These are phyloP conservation scores for Choiromyces venosus DNA, from an alignment of 495 filamentous ascomycete species.

Conservation along the genomic window DNA sequence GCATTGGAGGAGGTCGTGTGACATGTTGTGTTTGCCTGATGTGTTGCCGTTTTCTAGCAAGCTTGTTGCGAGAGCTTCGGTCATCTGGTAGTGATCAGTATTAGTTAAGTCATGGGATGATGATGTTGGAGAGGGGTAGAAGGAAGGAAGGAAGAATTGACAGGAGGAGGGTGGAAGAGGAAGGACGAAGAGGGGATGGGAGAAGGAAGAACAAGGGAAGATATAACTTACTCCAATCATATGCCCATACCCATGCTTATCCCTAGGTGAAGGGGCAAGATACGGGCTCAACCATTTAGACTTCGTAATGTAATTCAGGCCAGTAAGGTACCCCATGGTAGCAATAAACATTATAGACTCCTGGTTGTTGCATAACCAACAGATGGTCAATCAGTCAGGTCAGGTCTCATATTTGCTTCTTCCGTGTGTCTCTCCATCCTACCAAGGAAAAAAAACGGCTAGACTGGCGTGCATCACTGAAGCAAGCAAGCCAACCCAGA, in stretches of 20 bases:
- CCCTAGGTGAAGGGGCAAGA: not conserved
- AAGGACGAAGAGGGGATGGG: not conserved
- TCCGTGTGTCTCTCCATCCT: not conserved
- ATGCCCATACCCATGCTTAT: not conserved
- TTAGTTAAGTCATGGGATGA: not conserved
- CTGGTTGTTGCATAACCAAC: constrained; percentile 1
- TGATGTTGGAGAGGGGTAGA: not conserved
- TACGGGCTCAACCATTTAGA: not conserved
- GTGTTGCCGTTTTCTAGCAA: not conserved
- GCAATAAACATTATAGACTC: not conserved
- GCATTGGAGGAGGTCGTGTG: constrained; percentile 9
- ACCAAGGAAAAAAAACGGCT: not conserved
- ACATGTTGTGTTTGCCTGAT: not conserved
- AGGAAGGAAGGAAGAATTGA: not conserved
- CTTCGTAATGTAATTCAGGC: not conserved
- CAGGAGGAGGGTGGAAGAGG: not conserved
- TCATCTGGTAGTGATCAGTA: constrained; percentile 2
- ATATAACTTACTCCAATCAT: constrained; percentile 2
- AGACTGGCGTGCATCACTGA: not conserved
- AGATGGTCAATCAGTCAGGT: no score
- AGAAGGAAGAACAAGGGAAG: not conserved
- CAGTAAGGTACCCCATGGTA: not conserved
- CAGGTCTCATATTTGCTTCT: not conserved
- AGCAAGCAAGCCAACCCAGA: not conserved
- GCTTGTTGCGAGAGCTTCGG: not conserved